Base-by-base conservation (phyloP, 2,329 filamentous ascomycete genomes). In the Epichloe hybrida region DNA sequence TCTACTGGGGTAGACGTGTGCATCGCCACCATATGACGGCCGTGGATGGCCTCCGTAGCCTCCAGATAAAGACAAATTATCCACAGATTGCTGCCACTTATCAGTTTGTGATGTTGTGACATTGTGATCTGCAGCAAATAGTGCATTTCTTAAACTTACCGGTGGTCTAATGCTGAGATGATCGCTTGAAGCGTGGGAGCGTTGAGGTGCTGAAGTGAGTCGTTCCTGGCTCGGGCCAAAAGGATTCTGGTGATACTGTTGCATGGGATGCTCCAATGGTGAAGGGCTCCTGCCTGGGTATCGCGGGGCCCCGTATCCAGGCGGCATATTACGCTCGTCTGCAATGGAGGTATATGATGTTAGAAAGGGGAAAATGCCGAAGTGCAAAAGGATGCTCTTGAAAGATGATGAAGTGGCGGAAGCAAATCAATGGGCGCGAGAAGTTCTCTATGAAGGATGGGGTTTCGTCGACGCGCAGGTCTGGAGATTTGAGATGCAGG, bases 81-180 rank as follows among this genome's bases (percentile, higher is more conserved):
- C 74, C 8, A 76, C 64, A 4, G 77, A 80, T 61, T 77, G 74
- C 75, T 77, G 40, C 11, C 39, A 11, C 12, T 13, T 38, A 12
- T 52, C 23, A 47, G 39, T 45, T 27, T 43, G 39, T 42, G 21
- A 5, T 36, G 27, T 17, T 9, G 5, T 15, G 15, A n/a, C 2
- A 7, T 6, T 17, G 27, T 7, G n/a, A 36, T 27, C 23, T 84
- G 73, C 13, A 13, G 31, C 36, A 17, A 21, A 27, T 3, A 2
- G 12, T 27, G 35, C 39, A 12, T 9, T 34, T 21, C 46, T 34
- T 17, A 17, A 17, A 17, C 17, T 17, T 68, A 91, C 86, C 51
- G 90, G 91, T 47, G 88, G 87, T 66, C 96, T 90, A 56, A 90
- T 76, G 52, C 85, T 81, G 48, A 97, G 72, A 52, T 83, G 77